Percentiles rank a stretch among this genome's conserved stretches.
These are phyloP conservation scores for Xylariaceae sp. DNA, from an alignment of 2,329 filamentous ascomycete species.

Conservation along the genomic window DNA sequence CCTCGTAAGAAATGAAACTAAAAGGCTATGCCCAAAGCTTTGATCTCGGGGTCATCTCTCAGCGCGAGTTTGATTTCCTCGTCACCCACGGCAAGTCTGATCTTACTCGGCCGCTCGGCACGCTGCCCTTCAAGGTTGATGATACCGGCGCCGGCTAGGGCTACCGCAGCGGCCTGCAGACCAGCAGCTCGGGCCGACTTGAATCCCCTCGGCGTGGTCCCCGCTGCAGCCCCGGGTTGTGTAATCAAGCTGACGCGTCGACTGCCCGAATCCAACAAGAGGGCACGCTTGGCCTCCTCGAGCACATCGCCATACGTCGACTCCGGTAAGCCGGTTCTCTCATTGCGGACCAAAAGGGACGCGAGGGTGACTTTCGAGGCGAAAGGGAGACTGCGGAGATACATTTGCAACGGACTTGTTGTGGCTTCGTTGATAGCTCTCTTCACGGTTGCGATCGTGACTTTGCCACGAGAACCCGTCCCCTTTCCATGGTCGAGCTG, in stretches of 20 bases:
- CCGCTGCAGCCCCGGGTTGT: constrained; percentile 26
- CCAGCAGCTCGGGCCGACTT: constrained; percentile 26
- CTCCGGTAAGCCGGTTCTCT: constrained; percentile 80
- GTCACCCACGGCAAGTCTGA: constrained; percentile 79
- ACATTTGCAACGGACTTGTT: constrained; percentile 84
- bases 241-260: constrained; percentile 57
- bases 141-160: constrained; percentile 81
- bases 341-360: constrained; percentile 70
- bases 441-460: constrained; percentile 91
- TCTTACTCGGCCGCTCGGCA: constrained; percentile 80
- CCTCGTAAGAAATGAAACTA: constrained; percentile 17
- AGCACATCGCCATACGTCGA: constrained; percentile 84
- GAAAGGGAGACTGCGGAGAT: constrained; percentile 75
- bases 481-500: constrained; percentile 34
- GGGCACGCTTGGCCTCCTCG: constrained; percentile 73
- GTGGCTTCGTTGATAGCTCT: constrained; percentile 93
- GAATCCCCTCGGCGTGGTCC: constrained; percentile 14
- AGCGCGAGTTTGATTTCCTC: constrained; percentile 88
- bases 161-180: constrained; percentile 68
- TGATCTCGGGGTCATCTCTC: constrained; percentile 81
- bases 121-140: constrained; percentile 75
- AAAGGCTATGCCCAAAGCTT: constrained; percentile 61
- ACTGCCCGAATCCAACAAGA: constrained; percentile 53
- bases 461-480: constrained; percentile 48
- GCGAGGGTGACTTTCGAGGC: constrained; percentile 80